These are phyloP conservation scores for Rosa chinensis DNA, from an alignment of 306 rosid genomes.

Conservation along the genomic window DNA sequence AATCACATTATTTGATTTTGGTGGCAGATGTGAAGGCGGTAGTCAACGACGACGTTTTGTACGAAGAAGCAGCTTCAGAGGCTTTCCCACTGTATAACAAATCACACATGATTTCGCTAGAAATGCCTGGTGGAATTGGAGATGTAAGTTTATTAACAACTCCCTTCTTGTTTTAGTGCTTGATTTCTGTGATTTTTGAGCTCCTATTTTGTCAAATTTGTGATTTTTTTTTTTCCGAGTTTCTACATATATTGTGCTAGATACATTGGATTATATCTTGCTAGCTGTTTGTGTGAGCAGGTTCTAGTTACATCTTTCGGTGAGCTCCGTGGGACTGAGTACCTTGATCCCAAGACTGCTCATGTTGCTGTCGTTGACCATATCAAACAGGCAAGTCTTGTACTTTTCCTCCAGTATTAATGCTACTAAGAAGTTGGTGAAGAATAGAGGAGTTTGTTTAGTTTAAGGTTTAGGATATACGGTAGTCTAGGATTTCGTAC, in stretches of 20 bases:
- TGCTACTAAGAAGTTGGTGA: background rate
- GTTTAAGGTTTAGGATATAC: background rate
- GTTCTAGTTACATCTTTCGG: slow-evolving; percentile 70
- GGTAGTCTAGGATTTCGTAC: background rate
- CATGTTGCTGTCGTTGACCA: slow-evolving; percentile 88
- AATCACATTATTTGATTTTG: slow-evolving; percentile 15
- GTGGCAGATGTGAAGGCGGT: slow-evolving; percentile 81
- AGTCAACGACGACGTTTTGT: slow-evolving; percentile 63
- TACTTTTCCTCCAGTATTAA: background rate
- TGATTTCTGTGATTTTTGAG: background rate
- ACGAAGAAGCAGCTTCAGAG: slow-evolving; percentile 75
- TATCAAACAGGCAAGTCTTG: slow-evolving; percentile 66
- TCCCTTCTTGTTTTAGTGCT: background rate
- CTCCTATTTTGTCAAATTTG: background rate
- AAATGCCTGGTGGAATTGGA: slow-evolving; percentile 70
- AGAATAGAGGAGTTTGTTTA: background rate
- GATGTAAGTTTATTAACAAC: slow-evolving; percentile 46
- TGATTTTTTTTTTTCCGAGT: too few relatives aligned
- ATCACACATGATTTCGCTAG: slow-evolving; percentile 69
- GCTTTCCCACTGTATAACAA: slow-evolving; percentile 81
- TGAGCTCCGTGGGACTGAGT: slow-evolving; percentile 63
- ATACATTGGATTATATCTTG: background rate
- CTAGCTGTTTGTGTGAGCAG: slow-evolving; percentile 42
- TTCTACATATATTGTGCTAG: background rate
- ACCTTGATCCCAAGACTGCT: slow-evolving; percentile 83